Conservation (phyloP, 164 flowering plant species). For the Cinnamomum micranthum region DNA sequence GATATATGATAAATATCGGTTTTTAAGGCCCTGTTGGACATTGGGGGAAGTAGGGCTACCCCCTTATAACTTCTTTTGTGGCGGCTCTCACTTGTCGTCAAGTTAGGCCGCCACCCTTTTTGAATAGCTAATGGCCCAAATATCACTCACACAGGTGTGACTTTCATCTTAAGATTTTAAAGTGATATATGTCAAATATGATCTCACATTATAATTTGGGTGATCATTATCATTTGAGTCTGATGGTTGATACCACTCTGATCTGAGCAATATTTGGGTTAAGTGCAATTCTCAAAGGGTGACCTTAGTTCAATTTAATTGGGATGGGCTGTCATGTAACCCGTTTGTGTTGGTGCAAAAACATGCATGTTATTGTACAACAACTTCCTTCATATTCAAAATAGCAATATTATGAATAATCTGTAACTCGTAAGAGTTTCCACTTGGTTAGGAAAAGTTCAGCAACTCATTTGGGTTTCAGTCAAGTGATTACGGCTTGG, state of each 20-base stretch:
- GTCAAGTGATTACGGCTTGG: slow-evolving; percentile 16
- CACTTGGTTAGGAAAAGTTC: slow-evolving; percentile 24
- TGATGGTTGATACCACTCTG: neutral
- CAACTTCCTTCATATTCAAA: neutral
- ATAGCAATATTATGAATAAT: neutral
- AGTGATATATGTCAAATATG: no score
- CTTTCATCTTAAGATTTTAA: no score
- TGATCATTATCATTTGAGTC: neutral
- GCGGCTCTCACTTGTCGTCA: no score
- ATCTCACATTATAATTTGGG: no score
- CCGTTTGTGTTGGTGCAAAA: neutral
- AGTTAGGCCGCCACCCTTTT: no score
- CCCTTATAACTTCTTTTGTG: no score
- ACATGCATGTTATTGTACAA: neutral
- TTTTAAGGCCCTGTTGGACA: no score
- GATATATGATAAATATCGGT: no score
- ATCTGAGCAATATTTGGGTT: neutral
- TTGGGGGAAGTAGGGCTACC: no score
- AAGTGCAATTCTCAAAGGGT: no score
- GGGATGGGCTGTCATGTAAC: neutral
- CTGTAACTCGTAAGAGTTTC: neutral
- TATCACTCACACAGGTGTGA: no score
- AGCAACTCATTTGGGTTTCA: slow-evolving; percentile 28
- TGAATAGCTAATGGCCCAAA: no score
- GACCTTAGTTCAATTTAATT: neutral